Evolutionary conservation across 108 stramenopile genomes (phyloP).

Genomic region (Stephanodiscus minutulus): DNA sequence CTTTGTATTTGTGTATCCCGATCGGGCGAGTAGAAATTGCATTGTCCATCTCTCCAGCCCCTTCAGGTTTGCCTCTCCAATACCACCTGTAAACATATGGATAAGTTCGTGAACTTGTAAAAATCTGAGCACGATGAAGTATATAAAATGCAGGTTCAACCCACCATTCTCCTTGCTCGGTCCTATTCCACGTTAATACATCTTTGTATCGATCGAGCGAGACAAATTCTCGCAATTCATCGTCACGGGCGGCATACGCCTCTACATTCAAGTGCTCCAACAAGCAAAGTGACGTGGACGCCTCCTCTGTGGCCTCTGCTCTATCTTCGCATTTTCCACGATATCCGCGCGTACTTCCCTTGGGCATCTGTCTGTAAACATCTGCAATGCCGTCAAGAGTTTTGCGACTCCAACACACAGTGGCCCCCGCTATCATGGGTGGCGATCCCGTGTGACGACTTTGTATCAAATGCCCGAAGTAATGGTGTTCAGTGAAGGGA

Average conservation of each 20-base stretch:
- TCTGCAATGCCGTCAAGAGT: slow-evolving; percentile 47
- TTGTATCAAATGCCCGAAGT: slow-evolving; percentile 46
- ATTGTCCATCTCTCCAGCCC: slow-evolving; percentile 46
- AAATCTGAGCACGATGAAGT: not conserved
- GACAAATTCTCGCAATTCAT: slow-evolving; percentile 39
- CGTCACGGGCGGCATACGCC: slow-evolving; percentile 40
- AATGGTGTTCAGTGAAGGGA: slow-evolving; percentile 43
- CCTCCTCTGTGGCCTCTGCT: slow-evolving; percentile 48
- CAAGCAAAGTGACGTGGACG: slow-evolving; percentile 35
- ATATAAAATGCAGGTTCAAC: not conserved
- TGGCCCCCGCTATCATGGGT: slow-evolving; percentile 50
- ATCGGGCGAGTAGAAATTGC: slow-evolving; percentile 43
- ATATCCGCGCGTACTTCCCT: slow-evolving; percentile 32
- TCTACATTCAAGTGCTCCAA: slow-evolving; percentile 41
- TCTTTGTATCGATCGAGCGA: slow-evolving; percentile 15
- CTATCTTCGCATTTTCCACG: slow-evolving; percentile 52
- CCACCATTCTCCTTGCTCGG: slow-evolving; percentile 52
- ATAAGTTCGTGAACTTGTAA: not conserved
- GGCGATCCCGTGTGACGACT: slow-evolving; percentile 19
- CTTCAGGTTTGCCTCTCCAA: slow-evolving; percentile 49
- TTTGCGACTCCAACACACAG: slow-evolving; percentile 45
- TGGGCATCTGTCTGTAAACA: slow-evolving; percentile 50
- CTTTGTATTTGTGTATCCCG: slow-evolving; percentile 53
- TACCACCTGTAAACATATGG: slow-evolving; percentile 26
- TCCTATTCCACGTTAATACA: slow-evolving; percentile 44